Percentiles rank a stretch among this genome's conserved stretches.
These are phyloP conservation scores for Tetrapisispora taiwanensis DNA, from an alignment of 805 yeast species.

Conservation along the genomic window DNA sequence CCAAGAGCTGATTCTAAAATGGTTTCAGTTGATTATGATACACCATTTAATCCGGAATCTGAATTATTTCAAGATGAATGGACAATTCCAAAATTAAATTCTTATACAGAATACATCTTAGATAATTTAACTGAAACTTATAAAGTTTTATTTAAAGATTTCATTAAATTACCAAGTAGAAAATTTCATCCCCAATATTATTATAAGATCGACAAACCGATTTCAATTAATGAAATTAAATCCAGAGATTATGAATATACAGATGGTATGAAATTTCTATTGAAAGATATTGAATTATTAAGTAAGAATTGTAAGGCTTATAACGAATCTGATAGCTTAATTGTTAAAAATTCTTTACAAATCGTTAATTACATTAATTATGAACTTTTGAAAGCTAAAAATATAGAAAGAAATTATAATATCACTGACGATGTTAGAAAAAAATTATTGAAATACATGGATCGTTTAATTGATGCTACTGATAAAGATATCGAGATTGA, in stretches of 20 bases:
- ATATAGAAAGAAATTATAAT: conserved; percentile 24
- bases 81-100: conserved; percentile 27
- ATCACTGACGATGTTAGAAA: conserved; percentile 20
- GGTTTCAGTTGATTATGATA: conserved; percentile 18
- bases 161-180: conserved; percentile 62
- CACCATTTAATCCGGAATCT: conserved; percentile 24
- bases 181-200: conserved; percentile 75
- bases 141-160: conserved; percentile 35
- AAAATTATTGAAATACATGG: conserved; percentile 12
- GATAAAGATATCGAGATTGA: conserved; percentile 18
- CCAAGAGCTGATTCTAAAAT: conserved; percentile 19
- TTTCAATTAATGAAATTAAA: conserved; percentile 59
- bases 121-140: conserved; percentile 23
- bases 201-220: conserved; percentile 50
- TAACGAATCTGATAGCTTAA: conserved; percentile 56
- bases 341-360: conserved; percentile 54
- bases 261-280: conserved; percentile 32
- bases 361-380: conserved; percentile 48
- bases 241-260: conserved; percentile 27
- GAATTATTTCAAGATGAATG: conserved; percentile 25
- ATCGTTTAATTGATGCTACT: conserved; percentile 23
- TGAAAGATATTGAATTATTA: conserved; percentile 56
- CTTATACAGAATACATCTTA: conserved; percentile 22
- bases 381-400: conserved; percentile 34
- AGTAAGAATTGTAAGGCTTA: conserved; percentile 60